These are phyloP conservation scores for Talaromyces wortmannii DNA, from an alignment of 495 filamentous ascomycete genomes.

Conservation along the genomic window DNA sequence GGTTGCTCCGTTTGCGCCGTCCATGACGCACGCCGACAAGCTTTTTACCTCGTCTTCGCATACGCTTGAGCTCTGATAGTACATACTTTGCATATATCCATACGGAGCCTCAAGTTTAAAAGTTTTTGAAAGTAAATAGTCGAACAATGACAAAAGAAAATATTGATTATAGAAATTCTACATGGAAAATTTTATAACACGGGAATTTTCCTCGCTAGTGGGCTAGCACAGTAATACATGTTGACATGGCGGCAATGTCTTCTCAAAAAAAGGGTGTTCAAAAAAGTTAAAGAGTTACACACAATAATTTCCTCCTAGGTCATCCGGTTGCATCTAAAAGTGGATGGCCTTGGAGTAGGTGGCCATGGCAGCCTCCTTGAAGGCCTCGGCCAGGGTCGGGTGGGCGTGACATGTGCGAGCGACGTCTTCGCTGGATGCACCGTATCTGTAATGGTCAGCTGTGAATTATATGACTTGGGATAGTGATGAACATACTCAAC, in stretches of 20 bases:
- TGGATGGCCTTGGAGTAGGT: constrained; percentile 96
- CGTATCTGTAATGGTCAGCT: constrained; percentile 18
- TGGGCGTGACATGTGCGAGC: constrained; percentile 94
- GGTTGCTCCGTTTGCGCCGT: constrained; percentile 41
- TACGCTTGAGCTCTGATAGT: constrained; percentile 19
- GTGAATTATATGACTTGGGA: neutral
- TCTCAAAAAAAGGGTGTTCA: constrained; percentile 6
- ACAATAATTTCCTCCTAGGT: neutral
- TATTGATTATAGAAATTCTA: constrained; percentile 23
- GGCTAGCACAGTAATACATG: constrained; percentile 5
- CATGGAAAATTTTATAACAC: constrained; percentile 25
- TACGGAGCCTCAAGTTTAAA: no score
- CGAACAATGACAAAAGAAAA: neutral
- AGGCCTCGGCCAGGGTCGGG: constrained; percentile 92
- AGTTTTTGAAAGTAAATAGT: neutral
- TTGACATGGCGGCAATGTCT: constrained; percentile 10
- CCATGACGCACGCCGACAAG: constrained; percentile 28
- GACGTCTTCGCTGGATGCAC: constrained; percentile 90
- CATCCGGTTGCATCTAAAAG: constrained; percentile 50
- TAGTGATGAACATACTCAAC: constrained; percentile 60
- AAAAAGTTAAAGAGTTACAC: constrained; percentile 3
- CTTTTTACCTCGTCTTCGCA: constrained; percentile 35
- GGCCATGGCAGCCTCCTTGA: constrained; percentile 99
- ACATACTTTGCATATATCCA: neutral
- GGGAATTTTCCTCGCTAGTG: constrained; percentile 4